These are phyloP conservation scores for Chlorella variabilis DNA, from an alignment of 163 green algal species.

Conservation along the genomic window DNA sequence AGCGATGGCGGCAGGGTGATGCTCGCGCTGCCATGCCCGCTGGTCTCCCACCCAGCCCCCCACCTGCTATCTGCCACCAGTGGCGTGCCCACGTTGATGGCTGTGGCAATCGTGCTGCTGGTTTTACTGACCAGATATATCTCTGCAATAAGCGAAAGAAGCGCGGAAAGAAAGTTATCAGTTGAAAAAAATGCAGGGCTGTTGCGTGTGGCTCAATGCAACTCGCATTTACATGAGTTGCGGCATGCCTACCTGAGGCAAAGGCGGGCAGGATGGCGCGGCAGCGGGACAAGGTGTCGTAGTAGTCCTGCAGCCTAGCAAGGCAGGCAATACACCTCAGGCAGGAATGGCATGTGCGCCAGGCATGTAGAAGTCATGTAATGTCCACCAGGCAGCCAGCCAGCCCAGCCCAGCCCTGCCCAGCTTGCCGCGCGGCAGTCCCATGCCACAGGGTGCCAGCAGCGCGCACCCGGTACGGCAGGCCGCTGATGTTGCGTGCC, in stretches of 20 bases:
- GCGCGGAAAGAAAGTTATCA: no score
- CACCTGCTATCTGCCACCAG: slow-evolving; percentile 3
- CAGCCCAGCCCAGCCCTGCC: no score
- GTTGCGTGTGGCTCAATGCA: neutral
- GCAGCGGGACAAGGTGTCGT: slow-evolving; percentile 23
- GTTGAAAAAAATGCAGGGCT: neutral
- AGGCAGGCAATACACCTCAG: no score
- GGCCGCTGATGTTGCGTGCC: neutral
- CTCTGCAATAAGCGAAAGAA: neutral
- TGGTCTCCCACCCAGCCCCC: neutral
- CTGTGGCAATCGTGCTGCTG: slow-evolving; percentile 1
- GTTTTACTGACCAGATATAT: neutral
- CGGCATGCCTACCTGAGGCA: neutral
- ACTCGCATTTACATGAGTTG: no score
- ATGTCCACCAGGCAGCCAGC: no score
- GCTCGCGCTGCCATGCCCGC: neutral
- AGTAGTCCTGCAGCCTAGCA: slow-evolving; percentile 25
- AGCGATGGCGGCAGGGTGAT: no score
- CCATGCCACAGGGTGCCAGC: no score
- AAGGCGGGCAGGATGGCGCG: slow-evolving; percentile 29
- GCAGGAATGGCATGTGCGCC: no score
- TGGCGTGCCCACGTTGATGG: slow-evolving; percentile 6
- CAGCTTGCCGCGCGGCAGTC: no score
- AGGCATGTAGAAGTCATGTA: no score
- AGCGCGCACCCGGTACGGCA: slow-evolving; percentile 1